Base-by-base conservation (phyloP, 164 flowering plant species). In the Brasenia schreberi region DNA sequence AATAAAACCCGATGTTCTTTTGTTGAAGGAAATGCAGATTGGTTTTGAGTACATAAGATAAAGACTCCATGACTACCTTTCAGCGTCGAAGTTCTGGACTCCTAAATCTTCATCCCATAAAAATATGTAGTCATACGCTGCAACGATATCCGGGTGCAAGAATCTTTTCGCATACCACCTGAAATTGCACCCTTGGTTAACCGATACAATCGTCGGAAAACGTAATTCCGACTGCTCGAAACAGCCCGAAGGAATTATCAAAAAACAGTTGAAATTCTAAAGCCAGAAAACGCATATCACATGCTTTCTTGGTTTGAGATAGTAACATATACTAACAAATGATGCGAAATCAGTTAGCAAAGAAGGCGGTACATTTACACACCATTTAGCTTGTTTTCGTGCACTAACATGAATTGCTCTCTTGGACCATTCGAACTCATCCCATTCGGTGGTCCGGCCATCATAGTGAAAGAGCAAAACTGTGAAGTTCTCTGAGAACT, bases 121-220 rank as follows among this genome's bases (percentile, higher is more conserved):
- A 87, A 94, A 94, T 68, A 94, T 94, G 74, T 89, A 94, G 18
- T 94, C 99, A 85, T 91, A 94, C 56, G 96, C 83, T 56, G 96
- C 85, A 18, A 94, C 90, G 64, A 91, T 63, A 78, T 87, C 96
- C 62, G 99, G 99, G 78, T 91, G 97, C 80, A 94, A 75, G 83
- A 91, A 94, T 66, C 99, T 82, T 80, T 94, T 94, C 43, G 96
- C 99, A 84, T 87, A 94, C 99, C 99, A 94, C 99, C 99, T 94
- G 53, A 45, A 45, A 45, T 12, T 45, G 11, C 18, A 58, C 10
- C 16, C 18, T 23, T 23, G 27, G 27, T 23, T 23, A 23, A 23
- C 27, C 27, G 2, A 23, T 23, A 23, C 27, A 23, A 23, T 23
- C 27, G 27, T 2, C 27, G 27, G 27, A 23, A 23, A 23, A 23